Base-by-base conservation (phyloP, 2,329 filamentous ascomycete genomes). In the Raffaelea deltoideospora region DNA sequence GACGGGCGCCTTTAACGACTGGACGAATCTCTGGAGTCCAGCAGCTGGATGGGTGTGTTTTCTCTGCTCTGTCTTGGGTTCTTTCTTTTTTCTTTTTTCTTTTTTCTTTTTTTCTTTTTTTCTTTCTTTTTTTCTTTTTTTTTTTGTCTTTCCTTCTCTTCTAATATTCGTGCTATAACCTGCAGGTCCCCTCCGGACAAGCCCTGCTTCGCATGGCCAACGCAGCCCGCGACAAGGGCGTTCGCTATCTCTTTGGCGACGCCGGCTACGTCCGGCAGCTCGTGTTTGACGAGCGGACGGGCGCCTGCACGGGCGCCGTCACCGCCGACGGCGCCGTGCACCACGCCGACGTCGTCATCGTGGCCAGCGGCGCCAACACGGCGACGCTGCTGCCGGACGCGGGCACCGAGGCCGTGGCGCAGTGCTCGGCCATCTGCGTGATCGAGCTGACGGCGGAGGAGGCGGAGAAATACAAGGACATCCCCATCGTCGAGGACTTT, bases 391-490 rank as follows among this genome's bases (percentile, higher is more conserved):
- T 10, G 33, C 60, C 1, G 54, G 48, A 1, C 49, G n/a, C n/a
- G n/a, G n/a, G n/a, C n/a, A n/a, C n/a, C n/a, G n/a, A n/a, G 29
- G 58, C 72, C 3, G 61, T 64, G 1, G 72, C 72, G 3, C 69
- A 69, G 39, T 65, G 61, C 0, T 76, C 69, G 65, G 64, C 67
- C 0, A 64, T 78, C 2, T 72, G 67, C 0, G 72, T 78, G 45
- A 57, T 77, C 3, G 63, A 67, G 29, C 59, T 78, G 1, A 71
- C 61, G 0, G 58, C 66, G 6, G 60, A 61, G 0, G 73, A 78
- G 49, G 61, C 64, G 0, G 58, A 63, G 4, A 54, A 53, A 7
- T 61, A 78, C 1, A 61, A 65, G 3, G 66, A 67, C 4, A 70
- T 77, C 11, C 72, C 73, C 0, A 67, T 76, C 1, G 69, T 66